These are phyloP conservation scores for Dactylellina haptotyla DNA, from an alignment of 2,329 filamentous ascomycete genomes.

Conservation along the genomic window DNA sequence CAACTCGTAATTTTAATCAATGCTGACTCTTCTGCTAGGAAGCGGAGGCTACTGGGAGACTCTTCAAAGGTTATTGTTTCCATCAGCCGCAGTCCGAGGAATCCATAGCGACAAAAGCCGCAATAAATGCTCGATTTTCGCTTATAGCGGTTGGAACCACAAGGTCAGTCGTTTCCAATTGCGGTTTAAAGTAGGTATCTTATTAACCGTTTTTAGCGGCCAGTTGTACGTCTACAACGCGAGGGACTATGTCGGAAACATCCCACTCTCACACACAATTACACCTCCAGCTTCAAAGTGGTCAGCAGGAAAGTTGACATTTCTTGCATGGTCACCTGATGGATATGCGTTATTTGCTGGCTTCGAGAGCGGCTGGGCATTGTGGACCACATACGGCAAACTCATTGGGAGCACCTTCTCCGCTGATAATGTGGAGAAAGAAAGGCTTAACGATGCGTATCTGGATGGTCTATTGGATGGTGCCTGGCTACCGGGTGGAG, in stretches of 20 bases:
- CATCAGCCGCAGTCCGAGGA: conserved; percentile 74
- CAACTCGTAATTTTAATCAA: not conserved
- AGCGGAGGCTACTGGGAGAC: conserved; percentile 64
- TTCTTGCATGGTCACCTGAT: conserved; percentile 87
- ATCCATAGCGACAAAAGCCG: conserved; percentile 72
- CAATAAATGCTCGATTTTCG: conserved; percentile 95
- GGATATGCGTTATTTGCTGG: conserved; percentile 96
- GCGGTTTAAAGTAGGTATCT: not conserved
- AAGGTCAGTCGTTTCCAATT: conserved; percentile 62
- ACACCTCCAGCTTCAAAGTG: conserved; percentile 73
- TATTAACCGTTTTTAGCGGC: conserved; percentile 64
- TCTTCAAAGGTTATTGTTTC: conserved; percentile 93
- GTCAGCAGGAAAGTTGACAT: conserved; percentile 76
- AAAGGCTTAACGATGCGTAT: conserved; percentile 80
- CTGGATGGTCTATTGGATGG: conserved; percentile 80
- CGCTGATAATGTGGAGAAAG: conserved; percentile 72
- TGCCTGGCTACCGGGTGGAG: conserved; percentile 87
- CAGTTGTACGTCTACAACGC: conserved; percentile 89
- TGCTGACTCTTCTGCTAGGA: conserved; percentile 43
- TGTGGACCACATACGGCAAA: conserved; percentile 97
- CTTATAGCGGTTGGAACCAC: conserved; percentile 85
- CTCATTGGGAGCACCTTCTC: conserved; percentile 84
- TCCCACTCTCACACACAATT: conserved; percentile 84
- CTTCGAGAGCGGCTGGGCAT: conserved; percentile 91
- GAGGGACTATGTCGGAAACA: conserved; percentile 91